phyloP scores from a whole-genome alignment of 1,284 basidiomycete genomes.

The Ceratobasidium sp. region DNA sequence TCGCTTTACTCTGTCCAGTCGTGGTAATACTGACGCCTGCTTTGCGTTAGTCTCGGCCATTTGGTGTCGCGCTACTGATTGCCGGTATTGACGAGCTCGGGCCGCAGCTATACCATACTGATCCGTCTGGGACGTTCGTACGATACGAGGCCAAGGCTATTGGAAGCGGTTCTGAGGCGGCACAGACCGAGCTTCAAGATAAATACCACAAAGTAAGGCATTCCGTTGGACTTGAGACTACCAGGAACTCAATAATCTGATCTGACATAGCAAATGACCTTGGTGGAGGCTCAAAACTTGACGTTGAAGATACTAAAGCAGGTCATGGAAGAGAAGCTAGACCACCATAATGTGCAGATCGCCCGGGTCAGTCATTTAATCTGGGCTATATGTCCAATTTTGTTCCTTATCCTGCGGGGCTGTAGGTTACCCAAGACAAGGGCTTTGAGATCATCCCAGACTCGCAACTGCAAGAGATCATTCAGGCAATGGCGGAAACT shows the following conservation, averaged over 20 bases:
- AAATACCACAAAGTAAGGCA: conserved; percentile 91
- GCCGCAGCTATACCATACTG: conserved; percentile 98
- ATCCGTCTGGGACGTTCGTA: conserved; percentile 99
- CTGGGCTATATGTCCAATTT: conserved; percentile 15
- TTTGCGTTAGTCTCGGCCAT: conserved; percentile 84
- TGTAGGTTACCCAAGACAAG: conserved; percentile 76
- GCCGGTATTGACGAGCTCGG: conserved; percentile 97
- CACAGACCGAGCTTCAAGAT: conserved; percentile 96
- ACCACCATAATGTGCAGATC: conserved; percentile 98
- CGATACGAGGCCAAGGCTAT: conserved; percentile 99
- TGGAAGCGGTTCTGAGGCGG: conserved; percentile 97
- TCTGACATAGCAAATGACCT: conserved; percentile 83
- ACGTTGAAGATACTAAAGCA: conserved; percentile 95
- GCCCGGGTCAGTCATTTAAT: conserved; percentile 76
- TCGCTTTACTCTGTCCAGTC: conserved; percentile 28
- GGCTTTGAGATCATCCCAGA: conserved; percentile 91
- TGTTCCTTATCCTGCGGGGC: neutral
- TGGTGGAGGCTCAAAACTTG: conserved; percentile 89
- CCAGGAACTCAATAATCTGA: neutral
- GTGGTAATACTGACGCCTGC: neutral
- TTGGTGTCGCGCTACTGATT: conserved; percentile 97
- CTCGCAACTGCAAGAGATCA: conserved; percentile 80
- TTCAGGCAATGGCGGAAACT: conserved; percentile 68
- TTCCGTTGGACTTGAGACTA: neutral
- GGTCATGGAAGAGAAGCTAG: conserved; percentile 99